Evolutionary conservation across 176 grass and related monocot genomes (phyloP), one percentile per base, ranked within the genome.

Genomic region (Chloris gayana): DNA sequence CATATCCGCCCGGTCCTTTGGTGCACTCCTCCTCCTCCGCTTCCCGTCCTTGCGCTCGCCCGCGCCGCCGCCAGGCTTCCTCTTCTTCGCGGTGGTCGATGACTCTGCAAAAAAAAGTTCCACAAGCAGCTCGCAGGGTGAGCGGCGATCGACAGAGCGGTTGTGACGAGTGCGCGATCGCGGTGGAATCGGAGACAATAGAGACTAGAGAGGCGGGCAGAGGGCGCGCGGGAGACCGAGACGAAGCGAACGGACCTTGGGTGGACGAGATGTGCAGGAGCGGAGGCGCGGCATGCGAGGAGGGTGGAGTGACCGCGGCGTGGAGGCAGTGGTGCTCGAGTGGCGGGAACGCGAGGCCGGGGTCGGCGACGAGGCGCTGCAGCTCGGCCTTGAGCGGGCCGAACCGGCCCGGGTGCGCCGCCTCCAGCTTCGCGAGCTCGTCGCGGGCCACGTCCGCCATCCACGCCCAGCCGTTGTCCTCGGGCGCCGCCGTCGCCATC

Each of bases 391-490:
- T 97, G 78, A 94, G 91, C 65, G 72, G 82, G 70, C 69, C 84
- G 87, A 94, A 86, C 47, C 87, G 91, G 76, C 86, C 67, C 44
- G 94, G 94, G 56, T 97, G 89, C 77, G 75, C 75, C 18, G 75
- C 77, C 62, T 97, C 94, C 80, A 97, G 89, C 73, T 86, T 92
- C 45, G 85, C 80, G 54, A 97, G 85, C 87, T 97, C 94, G 70
- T 94, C 87, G 9, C 42, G 73, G 35, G 94, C 94, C 67, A 81
- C 87, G 69, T 88, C 91, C 39, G 67, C 89, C 74, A 94, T 61
- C 94, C 94, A 97, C 18, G 79, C 83, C 85, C 75, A 87, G 12
- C 82, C 65, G 73, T 33, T n/a, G n/a, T n/a, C n/a, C n/a, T n/a
- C 64, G 47, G 81, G 41, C 83, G 49, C 63, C 76, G 49, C 70